Conservation (phyloP, 2,329 filamentous ascomycete genomes). For the Decorospora gaudefroyi region DNA sequence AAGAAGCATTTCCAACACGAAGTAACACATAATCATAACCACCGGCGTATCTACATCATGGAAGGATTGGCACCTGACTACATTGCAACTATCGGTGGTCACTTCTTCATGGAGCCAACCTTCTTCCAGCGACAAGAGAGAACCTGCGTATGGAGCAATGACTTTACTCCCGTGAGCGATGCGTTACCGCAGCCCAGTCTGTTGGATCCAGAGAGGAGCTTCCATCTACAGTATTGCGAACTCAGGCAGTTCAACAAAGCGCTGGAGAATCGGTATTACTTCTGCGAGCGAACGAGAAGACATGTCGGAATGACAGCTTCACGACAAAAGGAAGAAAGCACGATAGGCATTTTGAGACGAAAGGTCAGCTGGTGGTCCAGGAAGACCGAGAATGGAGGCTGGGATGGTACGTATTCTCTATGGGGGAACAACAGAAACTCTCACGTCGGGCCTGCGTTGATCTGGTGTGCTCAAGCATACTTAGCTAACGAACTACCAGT, state of each 20-base stretch:
- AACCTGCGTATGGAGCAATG: constrained; percentile 44
- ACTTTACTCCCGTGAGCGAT: constrained; percentile 44
- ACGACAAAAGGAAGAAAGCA: constrained; percentile 28
- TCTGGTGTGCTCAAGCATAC: no score
- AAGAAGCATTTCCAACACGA: constrained; percentile 20
- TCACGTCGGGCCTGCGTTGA: no score
- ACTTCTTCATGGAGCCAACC: constrained; percentile 43
- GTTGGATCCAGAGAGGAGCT: constrained; percentile 31
- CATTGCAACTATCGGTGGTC: constrained; percentile 33
- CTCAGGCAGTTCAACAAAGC: constrained; percentile 38
- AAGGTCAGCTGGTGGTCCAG: constrained; percentile 42
- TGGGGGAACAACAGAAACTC: no score
- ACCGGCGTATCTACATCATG: constrained; percentile 40
- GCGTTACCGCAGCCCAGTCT: constrained; percentile 39
- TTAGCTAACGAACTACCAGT: constrained; percentile 18
- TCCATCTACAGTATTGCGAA: constrained; percentile 44
- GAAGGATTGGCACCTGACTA: constrained; percentile 41
- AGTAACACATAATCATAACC: constrained; percentile 14
- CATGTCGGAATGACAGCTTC: constrained; percentile 44
- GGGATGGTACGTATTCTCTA: constrained; percentile 36
- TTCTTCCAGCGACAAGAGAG: constrained; percentile 44
- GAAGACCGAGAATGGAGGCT: constrained; percentile 27
- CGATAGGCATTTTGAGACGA: constrained; percentile 37
- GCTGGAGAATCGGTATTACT: constrained; percentile 31
- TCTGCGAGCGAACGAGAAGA: constrained; percentile 35